phyloP scores from a whole-genome alignment of 345 rosid species.

The Lepidium africanum region DNA sequence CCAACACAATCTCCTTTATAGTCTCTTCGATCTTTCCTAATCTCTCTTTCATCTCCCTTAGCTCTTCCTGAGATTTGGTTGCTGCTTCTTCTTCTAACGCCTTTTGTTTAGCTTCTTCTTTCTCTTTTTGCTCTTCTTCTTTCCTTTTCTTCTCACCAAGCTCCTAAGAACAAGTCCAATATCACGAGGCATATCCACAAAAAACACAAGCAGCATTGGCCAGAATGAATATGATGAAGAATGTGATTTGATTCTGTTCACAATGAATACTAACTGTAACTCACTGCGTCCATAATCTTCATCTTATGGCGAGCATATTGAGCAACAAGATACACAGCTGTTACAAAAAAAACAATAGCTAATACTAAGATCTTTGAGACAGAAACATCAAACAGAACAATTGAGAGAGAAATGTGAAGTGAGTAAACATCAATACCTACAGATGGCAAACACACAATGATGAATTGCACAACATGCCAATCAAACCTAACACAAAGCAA shows the following conservation, averaged over 20 bases:
- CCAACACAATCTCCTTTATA: slow-evolving; percentile 53
- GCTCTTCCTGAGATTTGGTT: slow-evolving; percentile 30
- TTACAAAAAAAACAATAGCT: slow-evolving; percentile 16
- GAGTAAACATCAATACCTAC: slow-evolving; percentile 41
- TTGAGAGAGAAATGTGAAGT: not conserved
- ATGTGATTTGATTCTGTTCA: not conserved
- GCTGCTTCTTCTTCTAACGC: slow-evolving; percentile 37
- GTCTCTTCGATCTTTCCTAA: slow-evolving; percentile 64
- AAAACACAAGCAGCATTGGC: not conserved
- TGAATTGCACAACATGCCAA: slow-evolving; percentile 90
- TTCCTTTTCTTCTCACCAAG: slow-evolving; percentile 47
- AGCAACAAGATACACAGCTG: slow-evolving; percentile 89
- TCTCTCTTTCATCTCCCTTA: slow-evolving; percentile 61
- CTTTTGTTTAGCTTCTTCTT: slow-evolving; percentile 39
- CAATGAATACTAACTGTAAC: not conserved
- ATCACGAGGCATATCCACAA: not conserved
- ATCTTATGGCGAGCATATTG: slow-evolving; percentile 77
- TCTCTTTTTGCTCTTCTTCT: slow-evolving; percentile 50
- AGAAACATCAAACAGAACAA: slow-evolving; percentile 7
- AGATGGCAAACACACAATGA: slow-evolving; percentile 91
- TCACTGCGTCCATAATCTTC: slow-evolving; percentile 83
- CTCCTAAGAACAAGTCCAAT: slow-evolving; percentile 35
- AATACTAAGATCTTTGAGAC: not conserved
- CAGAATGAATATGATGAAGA: not conserved
- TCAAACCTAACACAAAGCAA: slow-evolving; percentile 57